Evolutionary conservation across 1,139 yeast genomes (phyloP).

Genomic region (Lodderomyces oxycetoniae): DNA sequence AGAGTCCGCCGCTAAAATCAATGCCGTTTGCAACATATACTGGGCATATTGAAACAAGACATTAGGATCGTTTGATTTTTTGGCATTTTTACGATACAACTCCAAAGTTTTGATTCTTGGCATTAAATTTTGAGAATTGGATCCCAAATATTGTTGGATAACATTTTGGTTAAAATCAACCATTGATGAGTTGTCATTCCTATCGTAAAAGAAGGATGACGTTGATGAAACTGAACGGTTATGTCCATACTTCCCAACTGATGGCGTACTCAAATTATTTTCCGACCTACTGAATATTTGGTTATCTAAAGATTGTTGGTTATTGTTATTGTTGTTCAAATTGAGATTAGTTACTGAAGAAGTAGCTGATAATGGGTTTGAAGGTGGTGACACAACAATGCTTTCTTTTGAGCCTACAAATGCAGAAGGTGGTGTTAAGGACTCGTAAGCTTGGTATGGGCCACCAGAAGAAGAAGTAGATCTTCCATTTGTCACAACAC

Average conservation of each 20-base stretch:
- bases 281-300: conserved; percentile 26
- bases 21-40: conserved; percentile 81
- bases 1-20: conserved; percentile 42
- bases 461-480: conserved; percentile 7
- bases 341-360: conserved; percentile 39
- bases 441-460: conserved; percentile 17
- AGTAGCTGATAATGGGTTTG: conserved; percentile 32
- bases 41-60: conserved; percentile 89
- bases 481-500: not conserved
- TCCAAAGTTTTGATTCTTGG: conserved; percentile 87
- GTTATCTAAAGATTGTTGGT: conserved; percentile 8
- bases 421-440: conserved; percentile 24
- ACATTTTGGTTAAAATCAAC: conserved; percentile 41
- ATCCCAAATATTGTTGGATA: conserved; percentile 50
- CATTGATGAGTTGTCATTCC: conserved; percentile 32
- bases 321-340: conserved; percentile 13
- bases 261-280: conserved; percentile 22
- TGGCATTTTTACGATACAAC: conserved; percentile 79
- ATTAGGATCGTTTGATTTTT: conserved; percentile 78
- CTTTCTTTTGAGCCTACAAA: conserved; percentile 15
- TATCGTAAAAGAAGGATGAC: conserved; percentile 34
- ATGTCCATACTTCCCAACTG: conserved; percentile 23
- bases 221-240: conserved; percentile 38
- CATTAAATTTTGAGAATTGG: conserved; percentile 47
- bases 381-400: conserved; percentile 24